Base-by-base conservation (phyloP, 805 yeast species). In the Candida anglica region DNA sequence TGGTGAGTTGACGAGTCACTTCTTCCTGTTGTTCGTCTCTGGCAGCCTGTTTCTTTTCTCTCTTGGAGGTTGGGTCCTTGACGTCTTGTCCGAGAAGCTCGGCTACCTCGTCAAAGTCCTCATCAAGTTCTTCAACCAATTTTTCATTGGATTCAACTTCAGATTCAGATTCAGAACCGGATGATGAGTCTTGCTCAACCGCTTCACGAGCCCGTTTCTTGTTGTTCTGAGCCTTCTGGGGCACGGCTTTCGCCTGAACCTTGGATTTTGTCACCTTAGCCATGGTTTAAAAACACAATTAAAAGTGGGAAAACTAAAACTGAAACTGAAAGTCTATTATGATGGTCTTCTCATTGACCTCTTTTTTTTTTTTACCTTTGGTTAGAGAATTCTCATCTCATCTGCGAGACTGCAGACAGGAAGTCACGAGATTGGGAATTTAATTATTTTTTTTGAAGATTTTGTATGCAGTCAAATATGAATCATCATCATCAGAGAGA, bases 71-170 rank as follows among this genome's bases (percentile, higher is more conserved):
- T 14, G 73, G 69, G 41, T 66, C 71, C 41, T 59, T 48, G 26
- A 66, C 47, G 42, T 61, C 57, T 21, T 57, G 68, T 4, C 75
- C 79, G 35, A 77, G 58, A 35, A 77, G 58, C 17, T 60, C 69
- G 2, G 79, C 76, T 30, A 77, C 77, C 42, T 76, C 83, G 42
- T 69, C 76, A 43, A 67, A 77, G 37, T 77, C 78, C 5, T 67
- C 68, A 55, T 77, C 81, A 20, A 76, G 55, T 44, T 73, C 75
- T 31, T 71, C 71, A n/a, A 76, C 73, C 35, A 69, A 52, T 41
- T 66, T 54, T 36, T 70, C 75, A 34, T 58, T 69, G 19, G 51
- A 53, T 26, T 53, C 63, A 15, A 50, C 61, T 13, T 48, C 59
- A 6, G 44, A 41, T 16, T 46, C 56, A 4, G 43, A 40, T n/a